phyloP scores from a whole-genome alignment of 2,329 filamentous ascomycete species.

The Blastomyces parvus region DNA sequence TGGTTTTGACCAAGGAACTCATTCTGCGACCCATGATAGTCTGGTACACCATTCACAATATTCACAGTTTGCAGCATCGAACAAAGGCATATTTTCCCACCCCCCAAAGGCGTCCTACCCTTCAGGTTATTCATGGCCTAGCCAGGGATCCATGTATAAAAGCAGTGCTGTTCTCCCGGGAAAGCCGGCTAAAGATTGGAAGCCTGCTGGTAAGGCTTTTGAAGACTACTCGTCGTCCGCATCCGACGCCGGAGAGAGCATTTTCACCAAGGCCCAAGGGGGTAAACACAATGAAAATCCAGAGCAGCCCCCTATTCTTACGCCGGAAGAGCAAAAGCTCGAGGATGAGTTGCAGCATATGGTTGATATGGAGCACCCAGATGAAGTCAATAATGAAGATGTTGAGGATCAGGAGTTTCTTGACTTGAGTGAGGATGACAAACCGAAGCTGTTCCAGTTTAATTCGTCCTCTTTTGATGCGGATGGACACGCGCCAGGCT shows the following conservation, averaged over 20 bases:
- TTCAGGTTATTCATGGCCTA: not conserved
- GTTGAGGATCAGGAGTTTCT: slow-evolving; percentile 21
- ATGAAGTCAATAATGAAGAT: slow-evolving; percentile 22
- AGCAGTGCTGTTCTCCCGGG: not conserved
- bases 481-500: not conserved
- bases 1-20: not conserved
- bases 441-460: too few species aligned
- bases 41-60: not conserved
- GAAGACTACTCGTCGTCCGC: not conserved
- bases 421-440: slow-evolving; percentile 12
- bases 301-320: slow-evolving; percentile 6
- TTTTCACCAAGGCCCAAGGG: not conserved
- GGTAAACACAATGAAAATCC: slow-evolving; percentile 9
- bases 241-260: not conserved
- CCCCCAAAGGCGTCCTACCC: not conserved
- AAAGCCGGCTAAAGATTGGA: not conserved
- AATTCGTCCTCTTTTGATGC: not conserved
- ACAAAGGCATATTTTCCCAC: not conserved
- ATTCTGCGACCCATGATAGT: not conserved
- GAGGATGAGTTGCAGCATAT: slow-evolving; percentile 16
- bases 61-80: not conserved
- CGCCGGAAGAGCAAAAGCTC: slow-evolving; percentile 1
- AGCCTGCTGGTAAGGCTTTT: not conserved
- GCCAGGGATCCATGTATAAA: not conserved
- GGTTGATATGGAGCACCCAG: slow-evolving; percentile 26